Conservation (phyloP, 202 grass and related monocot genomes). For the Setaria italica region DNA sequence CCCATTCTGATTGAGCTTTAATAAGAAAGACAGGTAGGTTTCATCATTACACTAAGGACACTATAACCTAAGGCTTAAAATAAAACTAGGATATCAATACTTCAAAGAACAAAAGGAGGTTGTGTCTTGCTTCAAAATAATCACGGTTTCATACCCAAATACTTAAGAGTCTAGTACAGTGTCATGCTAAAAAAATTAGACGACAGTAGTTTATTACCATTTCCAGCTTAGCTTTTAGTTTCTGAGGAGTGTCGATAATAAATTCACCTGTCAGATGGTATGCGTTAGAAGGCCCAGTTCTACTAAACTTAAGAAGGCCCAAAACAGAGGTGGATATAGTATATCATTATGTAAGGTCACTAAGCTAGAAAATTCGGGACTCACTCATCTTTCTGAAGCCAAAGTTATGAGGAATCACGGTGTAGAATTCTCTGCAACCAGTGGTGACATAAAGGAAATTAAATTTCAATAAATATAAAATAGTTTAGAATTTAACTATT, state of each 20-base stretch:
- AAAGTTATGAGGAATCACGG: constrained; percentile 97
- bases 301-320: constrained; percentile 3
- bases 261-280: constrained; percentile 72
- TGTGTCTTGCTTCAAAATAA: background rate
- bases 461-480: background rate
- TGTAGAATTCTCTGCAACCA: constrained; percentile 67
- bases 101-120: background rate
- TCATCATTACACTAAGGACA: background rate
- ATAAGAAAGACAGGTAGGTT: constrained; percentile 23
- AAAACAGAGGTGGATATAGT: constrained; percentile 4
- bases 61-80: background rate
- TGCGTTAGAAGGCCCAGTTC: constrained; percentile 28
- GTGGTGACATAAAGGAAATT: constrained; percentile 17
- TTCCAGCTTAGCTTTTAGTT: constrained; percentile 91
- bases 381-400: constrained; percentile 93
- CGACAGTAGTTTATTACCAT: constrained; percentile 68
- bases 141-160: background rate
- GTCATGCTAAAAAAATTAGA: constrained; percentile 7
- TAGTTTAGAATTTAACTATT: background rate
- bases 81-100: background rate
- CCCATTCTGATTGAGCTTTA: background rate
- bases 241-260: constrained; percentile 82
- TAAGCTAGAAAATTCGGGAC: constrained; percentile 52
- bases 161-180: background rate
- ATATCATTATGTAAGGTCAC: constrained; percentile 17